Evolutionary conservation across 2,329 filamentous ascomycete species (phyloP), one percentile per base, ranked within the genome.

Genomic region (Venturia asperata): DNA sequence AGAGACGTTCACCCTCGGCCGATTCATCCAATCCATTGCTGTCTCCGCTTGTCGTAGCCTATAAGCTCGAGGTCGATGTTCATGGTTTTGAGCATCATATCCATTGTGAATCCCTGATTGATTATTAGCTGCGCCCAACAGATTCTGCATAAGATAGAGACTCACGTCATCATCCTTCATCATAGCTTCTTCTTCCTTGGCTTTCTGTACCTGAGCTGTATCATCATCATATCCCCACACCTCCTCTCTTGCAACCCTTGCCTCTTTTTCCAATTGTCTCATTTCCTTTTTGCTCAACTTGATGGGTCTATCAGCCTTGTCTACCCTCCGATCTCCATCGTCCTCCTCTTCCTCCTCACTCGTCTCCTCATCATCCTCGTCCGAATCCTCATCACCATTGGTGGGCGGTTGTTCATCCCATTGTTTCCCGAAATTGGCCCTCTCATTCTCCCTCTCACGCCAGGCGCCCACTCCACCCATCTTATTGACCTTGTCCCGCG

Each of bases 11-110:
- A 21, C 10, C 7, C 11, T 11, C 19, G 7, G 19, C 21, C 15
- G 2, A 4, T 39, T 82, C 74, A 84, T 66, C 79, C 79, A 62
- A 80, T 74, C 87, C 87, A 89, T 71, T 78, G 77, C 71, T 87
- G 83, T 64, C 76, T 73, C 15, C 77, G 73, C 66, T 80, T 79
- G 72, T 87, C 85, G 72, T 83, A 89, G 5, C 86, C 87, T 68
- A 90, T 86, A n/a, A 83, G 71, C 61, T 80, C 76, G 5, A 84
- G 74, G 65, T 88, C 85, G 65, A 89, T 82, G 70, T 87, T 86
- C 66, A 89, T 76, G 39, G 81, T 84, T 68, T 81, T 82, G 19
- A 90, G 78, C 87, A 89, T 89, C 81, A 84, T 85, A 61, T 83
- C 85, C 82, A 90, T 87, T 15, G 85, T 88, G 70, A 89, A 88